Conservation (phyloP, 1,284 basidiomycete species). For the Marasmius tenuissimus region DNA sequence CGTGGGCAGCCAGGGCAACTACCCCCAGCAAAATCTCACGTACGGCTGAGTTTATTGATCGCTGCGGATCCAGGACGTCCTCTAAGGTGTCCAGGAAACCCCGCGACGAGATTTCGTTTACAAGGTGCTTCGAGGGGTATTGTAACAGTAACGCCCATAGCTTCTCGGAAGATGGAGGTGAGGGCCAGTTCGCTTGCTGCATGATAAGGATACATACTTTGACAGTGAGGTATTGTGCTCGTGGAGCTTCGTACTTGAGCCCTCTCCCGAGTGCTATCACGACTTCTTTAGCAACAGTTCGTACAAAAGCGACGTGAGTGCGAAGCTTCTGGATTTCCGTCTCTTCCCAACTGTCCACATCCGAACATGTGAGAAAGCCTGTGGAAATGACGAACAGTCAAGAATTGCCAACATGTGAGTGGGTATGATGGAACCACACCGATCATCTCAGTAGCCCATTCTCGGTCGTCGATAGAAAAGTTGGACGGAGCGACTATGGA, state of each 20-base stretch:
- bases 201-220: slow-evolving; percentile 44
- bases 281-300: slow-evolving; percentile 73
- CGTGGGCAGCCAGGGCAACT: slow-evolving; percentile 69
- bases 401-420: too few relatives aligned
- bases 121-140: slow-evolving; percentile 65
- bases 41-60: slow-evolving; percentile 69
- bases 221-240: slow-evolving; percentile 69
- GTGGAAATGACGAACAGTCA: too few relatives aligned
- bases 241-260: slow-evolving; percentile 78
- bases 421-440: too few relatives aligned
- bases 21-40: slow-evolving; percentile 70
- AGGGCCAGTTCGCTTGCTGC: slow-evolving; percentile 6
- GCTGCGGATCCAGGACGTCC: slow-evolving; percentile 50
- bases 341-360: too few relatives aligned
- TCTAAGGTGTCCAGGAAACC: slow-evolving; percentile 78
- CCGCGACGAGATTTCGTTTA: slow-evolving; percentile 64
- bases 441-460: too few relatives aligned
- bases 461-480: too few relatives aligned
- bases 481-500: too few relatives aligned
- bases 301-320: slow-evolving; percentile 68
- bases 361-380: too few relatives aligned
- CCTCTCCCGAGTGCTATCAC: slow-evolving; percentile 70
- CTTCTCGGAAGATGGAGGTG: slow-evolving; percentile 41
- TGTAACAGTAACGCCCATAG: slow-evolving; percentile 84
- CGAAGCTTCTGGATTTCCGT: slow-evolving; percentile 77